Evolutionary conservation across 371 early-diverging fungal genomes (phyloP).

Genomic region (Lichtheimia ramosa): DNA sequence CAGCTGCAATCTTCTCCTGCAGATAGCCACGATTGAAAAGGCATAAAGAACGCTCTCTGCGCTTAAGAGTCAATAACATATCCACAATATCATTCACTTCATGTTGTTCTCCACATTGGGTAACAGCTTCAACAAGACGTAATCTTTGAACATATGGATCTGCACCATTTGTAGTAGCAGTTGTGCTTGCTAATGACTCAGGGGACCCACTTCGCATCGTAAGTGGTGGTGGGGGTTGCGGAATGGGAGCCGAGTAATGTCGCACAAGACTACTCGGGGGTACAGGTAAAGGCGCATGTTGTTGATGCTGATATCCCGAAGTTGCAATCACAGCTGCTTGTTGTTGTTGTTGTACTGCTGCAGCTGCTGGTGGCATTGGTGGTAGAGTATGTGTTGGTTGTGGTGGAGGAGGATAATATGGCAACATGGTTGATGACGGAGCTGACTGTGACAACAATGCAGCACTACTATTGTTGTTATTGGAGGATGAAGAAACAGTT

Average conservation of each 20-base stretch:
- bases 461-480: background rate
- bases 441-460: background rate
- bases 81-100: slow-evolving; percentile 43
- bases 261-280: background rate
- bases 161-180: slow-evolving; percentile 29
- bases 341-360: background rate
- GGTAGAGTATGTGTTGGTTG: background rate
- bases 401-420: background rate
- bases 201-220: slow-evolving; percentile 1
- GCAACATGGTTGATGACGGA: background rate
- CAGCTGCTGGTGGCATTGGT: background rate
- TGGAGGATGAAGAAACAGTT: background rate
- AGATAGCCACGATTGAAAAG: slow-evolving; percentile 47
- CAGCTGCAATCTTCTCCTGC: slow-evolving; percentile 34
- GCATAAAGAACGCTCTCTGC: slow-evolving; percentile 47
- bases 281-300: background rate
- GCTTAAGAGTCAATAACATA: slow-evolving; percentile 45
- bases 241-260: background rate
- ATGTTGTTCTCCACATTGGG: slow-evolving; percentile 17
- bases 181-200: slow-evolving; percentile 31
- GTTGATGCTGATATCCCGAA: background rate
- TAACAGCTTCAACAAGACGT: slow-evolving; percentile 20
- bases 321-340: background rate
- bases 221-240: background rate
- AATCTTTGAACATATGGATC: slow-evolving; percentile 23